Evolutionary conservation across 2,329 filamentous ascomycete species (phyloP).

Genomic region (Volutella citrinella): DNA sequence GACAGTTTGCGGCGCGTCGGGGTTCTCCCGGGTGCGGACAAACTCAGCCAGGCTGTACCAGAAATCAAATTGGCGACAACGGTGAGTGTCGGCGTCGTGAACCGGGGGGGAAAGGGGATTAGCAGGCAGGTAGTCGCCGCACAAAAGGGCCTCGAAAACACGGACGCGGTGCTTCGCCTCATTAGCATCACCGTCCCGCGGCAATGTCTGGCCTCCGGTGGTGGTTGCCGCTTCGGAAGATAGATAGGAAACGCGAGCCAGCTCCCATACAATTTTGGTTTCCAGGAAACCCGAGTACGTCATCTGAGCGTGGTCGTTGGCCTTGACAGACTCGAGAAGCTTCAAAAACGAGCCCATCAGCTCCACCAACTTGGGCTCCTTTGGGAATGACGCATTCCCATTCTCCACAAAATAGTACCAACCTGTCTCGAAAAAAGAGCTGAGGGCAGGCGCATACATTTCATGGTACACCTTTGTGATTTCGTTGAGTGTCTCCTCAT

Average conservation of each 20-base stretch:
- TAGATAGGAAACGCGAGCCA: constrained; percentile 49
- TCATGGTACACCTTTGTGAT: constrained; percentile 70
- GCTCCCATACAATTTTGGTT: constrained; percentile 57
- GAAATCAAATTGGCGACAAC: constrained; percentile 69
- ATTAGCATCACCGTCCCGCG: constrained; percentile 55
- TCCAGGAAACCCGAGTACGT: constrained; percentile 53
- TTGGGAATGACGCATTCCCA: constrained; percentile 43
- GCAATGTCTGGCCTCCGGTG: constrained; percentile 33
- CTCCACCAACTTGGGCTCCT: constrained; percentile 58
- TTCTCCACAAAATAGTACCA: constrained; percentile 67
- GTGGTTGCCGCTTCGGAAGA: constrained; percentile 30
- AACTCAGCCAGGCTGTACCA: constrained; percentile 76
- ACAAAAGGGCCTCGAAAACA: constrained; percentile 74
- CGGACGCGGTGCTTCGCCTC: constrained; percentile 69
- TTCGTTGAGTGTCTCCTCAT: constrained; percentile 57
- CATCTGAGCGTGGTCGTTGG: constrained; percentile 51
- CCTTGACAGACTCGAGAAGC: constrained; percentile 46
- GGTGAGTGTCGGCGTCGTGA: constrained; percentile 49
- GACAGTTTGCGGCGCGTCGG: constrained; percentile 39
- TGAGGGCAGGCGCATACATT: constrained; percentile 72
- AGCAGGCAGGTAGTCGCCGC: constrained; percentile 60
- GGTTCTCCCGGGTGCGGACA: constrained; percentile 57
- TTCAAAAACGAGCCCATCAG: constrained; percentile 65
- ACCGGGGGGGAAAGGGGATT: constrained; percentile 56
- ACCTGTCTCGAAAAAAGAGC: constrained; percentile 74